Conservation (phyloP, 768 basidiomycete species). For the Boletales sp. region DNA sequence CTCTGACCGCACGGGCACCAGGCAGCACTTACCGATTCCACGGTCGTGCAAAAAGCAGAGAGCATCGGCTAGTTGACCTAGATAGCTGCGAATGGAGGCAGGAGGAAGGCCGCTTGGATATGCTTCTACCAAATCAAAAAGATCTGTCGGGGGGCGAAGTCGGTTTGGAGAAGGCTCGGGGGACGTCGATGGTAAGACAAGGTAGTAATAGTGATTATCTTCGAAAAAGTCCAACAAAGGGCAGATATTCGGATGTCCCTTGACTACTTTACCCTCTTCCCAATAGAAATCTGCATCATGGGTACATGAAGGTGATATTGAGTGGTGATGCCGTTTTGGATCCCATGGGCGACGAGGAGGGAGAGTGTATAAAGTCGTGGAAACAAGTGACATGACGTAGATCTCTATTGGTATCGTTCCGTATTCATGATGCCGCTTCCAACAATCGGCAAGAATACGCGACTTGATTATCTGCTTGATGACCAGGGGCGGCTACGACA, state of each 20-base stretch:
- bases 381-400: constrained; percentile 88
- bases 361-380: constrained; percentile 75
- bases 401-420: constrained; percentile 99
- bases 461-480: constrained; percentile 99
- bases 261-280: constrained; percentile 67
- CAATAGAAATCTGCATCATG: constrained; percentile 39
- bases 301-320: constrained; percentile 17
- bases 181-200: constrained; percentile 78
- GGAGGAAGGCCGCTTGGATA: constrained; percentile 84
- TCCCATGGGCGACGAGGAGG: constrained; percentile 82
- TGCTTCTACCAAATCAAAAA: constrained; percentile 93
- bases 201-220: constrained; percentile 93
- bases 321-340: constrained; percentile 48
- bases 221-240: constrained; percentile 96
- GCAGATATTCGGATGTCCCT: constrained; percentile 95
- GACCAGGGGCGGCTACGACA: constrained; percentile 72
- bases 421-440: constrained; percentile 94
- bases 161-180: constrained; percentile 53
- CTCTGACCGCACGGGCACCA: constrained; percentile 3
- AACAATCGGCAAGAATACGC: constrained; percentile 97
- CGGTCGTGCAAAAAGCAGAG: constrained; percentile 83
- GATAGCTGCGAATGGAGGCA: constrained; percentile 69
- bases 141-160: constrained; percentile 65
- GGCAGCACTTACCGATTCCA: constrained; percentile 69
- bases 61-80: constrained; percentile 94